Conservation (phyloP, 306 rosid species). For the Begonia masoniana region DNA sequence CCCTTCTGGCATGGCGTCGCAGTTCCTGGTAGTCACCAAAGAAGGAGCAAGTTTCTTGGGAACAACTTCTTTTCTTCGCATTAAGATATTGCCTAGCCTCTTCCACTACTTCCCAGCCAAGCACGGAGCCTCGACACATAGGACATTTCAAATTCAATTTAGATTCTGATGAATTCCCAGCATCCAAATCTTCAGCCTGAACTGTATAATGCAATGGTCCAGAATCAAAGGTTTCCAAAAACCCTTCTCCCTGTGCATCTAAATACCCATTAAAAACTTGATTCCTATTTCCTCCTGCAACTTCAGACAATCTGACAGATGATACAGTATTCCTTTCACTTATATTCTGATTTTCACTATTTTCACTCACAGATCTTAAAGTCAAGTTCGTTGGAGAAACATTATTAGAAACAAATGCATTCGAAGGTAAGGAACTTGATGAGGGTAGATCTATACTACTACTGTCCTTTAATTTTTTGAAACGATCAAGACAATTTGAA, state of each 20-base stretch:
- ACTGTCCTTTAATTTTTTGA: slow-evolving; percentile 63
- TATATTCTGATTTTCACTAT: slow-evolving; percentile 39
- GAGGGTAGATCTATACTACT: slow-evolving; percentile 40
- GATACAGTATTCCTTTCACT: slow-evolving; percentile 51
- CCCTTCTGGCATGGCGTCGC: slow-evolving; percentile 89
- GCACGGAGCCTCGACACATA: slow-evolving; percentile 63
- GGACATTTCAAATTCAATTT: slow-evolving; percentile 66
- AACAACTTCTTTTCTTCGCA: slow-evolving; percentile 79
- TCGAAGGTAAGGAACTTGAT: slow-evolving; percentile 50
- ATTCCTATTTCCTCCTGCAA: slow-evolving; percentile 42
- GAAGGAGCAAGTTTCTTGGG: slow-evolving; percentile 76
- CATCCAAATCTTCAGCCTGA: slow-evolving; percentile 46
- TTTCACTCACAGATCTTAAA: slow-evolving; percentile 40
- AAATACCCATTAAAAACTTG: slow-evolving; percentile 58
- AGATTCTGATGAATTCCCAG: slow-evolving; percentile 46
- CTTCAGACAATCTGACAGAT: slow-evolving; percentile 58
- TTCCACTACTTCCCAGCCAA: slow-evolving; percentile 79
- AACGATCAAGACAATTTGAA: slow-evolving; percentile 84
- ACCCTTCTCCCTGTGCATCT: slow-evolving; percentile 29
- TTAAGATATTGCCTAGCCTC: slow-evolving; percentile 82
- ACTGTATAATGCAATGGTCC: slow-evolving; percentile 58
- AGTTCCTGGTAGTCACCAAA: slow-evolving; percentile 71
- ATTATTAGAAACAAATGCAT: slow-evolving; percentile 47
- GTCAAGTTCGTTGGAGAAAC: slow-evolving; percentile 41
- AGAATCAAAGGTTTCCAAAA: slow-evolving; percentile 17